Conservation (phyloP, 768 basidiomycete genomes). For the Lactifluus echinatus region DNA sequence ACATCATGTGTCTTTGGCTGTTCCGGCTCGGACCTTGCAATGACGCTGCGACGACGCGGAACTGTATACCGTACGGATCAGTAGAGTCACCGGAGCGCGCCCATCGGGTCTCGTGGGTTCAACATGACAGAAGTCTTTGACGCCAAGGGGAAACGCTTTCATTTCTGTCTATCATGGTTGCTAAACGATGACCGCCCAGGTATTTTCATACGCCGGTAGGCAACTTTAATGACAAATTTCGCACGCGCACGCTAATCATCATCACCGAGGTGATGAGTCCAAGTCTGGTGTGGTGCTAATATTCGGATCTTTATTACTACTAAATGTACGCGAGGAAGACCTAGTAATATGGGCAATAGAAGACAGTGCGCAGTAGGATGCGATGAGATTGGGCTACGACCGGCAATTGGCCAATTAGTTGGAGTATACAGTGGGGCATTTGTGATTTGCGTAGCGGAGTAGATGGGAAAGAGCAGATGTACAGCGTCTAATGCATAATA, state of each 20-base stretch:
- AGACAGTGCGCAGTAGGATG: conserved; percentile 1
- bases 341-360: conserved; percentile 10
- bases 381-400: not conserved
- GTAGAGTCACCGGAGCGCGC: not conserved
- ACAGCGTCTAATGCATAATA: conserved; percentile 11
- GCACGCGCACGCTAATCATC: too few species aligned
- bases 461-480: conserved; percentile 1
- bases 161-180: not conserved
- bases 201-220: not conserved
- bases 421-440: conserved; percentile 8
- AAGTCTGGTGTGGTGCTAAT: not conserved
- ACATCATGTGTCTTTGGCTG: not conserved
- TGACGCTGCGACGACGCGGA: not conserved
- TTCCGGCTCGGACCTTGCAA: conserved; percentile 11
- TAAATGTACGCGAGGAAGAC: not conserved
- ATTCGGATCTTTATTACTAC: conserved; percentile 1
- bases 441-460: conserved; percentile 5
- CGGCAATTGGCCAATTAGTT: conserved; percentile 1
- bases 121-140: not conserved
- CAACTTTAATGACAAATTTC: too few species aligned
- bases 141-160: not conserved
- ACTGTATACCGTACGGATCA: not conserved
- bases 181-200: not conserved
- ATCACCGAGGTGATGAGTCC: too few species aligned
- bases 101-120: not conserved